These are phyloP conservation scores for Bryoerythrophyllum caledonicum DNA, from an alignment of 225 moss, liverwort and hornwort species.

Conservation along the genomic window DNA sequence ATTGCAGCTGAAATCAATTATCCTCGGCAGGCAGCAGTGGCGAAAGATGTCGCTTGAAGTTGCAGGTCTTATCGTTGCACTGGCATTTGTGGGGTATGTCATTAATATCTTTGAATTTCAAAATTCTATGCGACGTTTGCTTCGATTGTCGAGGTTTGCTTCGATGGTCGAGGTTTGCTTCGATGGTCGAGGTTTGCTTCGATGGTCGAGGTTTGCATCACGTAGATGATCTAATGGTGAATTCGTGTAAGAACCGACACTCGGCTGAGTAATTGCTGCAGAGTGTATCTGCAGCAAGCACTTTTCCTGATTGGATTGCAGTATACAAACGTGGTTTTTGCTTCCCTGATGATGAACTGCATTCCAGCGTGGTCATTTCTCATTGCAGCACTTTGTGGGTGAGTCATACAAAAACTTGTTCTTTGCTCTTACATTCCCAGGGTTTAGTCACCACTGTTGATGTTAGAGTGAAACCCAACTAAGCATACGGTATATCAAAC, in stretches of 20 bases:
- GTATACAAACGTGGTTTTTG: slow-evolving; percentile 29
- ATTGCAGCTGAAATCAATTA: neutral
- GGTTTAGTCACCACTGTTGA: neutral
- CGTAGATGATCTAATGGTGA: neutral
- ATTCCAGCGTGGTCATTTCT: slow-evolving; percentile 30
- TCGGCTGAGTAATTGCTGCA: slow-evolving; percentile 7
- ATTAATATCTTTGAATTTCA: neutral
- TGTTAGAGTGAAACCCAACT: neutral
- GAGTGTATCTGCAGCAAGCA: slow-evolving; percentile 29
- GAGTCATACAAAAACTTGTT: neutral
- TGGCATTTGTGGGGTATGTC: slow-evolving; percentile 30
- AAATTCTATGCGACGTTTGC: neutral
- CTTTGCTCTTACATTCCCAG: slow-evolving; percentile 1
- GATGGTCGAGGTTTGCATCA: neutral
- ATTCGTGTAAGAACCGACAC: neutral
- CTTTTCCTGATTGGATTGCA: slow-evolving; percentile 27
- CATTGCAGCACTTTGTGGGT: slow-evolving; percentile 21
- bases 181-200: neutral
- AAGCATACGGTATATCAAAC: neutral
- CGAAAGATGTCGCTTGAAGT: slow-evolving; percentile 22
- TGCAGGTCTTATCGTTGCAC: slow-evolving; percentile 18
- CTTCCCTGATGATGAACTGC: slow-evolving; percentile 30
- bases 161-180: neutral
- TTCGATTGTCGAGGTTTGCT: neutral
- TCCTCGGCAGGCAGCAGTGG: slow-evolving; percentile 30